Base-by-base conservation (phyloP, 257 asterid genomes). In the Primulina eburnea region DNA sequence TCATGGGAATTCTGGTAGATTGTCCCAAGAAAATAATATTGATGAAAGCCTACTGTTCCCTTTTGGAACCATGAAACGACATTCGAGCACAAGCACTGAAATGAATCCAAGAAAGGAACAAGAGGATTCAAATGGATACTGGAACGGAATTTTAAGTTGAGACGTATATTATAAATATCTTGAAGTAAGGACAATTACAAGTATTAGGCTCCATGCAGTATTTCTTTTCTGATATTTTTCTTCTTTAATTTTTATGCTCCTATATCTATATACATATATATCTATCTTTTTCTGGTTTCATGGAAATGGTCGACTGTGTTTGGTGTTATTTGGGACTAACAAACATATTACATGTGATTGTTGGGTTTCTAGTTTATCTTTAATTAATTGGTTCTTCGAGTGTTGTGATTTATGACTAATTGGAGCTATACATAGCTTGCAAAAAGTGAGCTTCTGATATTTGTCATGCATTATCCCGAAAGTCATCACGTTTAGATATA, bases 71-170 rank as follows among this genome's bases (percentile, higher is more conserved):
- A 71, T 79, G 60, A 82, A 80, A 58, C 81, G 78, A 65, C 53
- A 66, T 57, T 50, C 86, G 29, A 50, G 70, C 57, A 79, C 84
- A 73, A 78, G 47, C 16, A 17, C 57, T 68, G 79, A 81, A 40
- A 73, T 14, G 9, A 70, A 80, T 72, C 82, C 77, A 56, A 84
- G 76, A 43, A 86, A 81, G 68, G 88, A 83, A 8, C 87, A 77
- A 8, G 76, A 80, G 65, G 84, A 75, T 79, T 62, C 88, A 56
- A 84, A 81, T 78, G 90, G 90, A 63, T 85, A 73, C 28, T 89
- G 95, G 96, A 87, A 74, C 74, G 95, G 92, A 62, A 82, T 87
- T 85, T 71, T 89, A 65, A 86, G 91, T 64, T 88, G 91, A 71
- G 87, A 80, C 34, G n/a, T 47, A 5, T 5, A 47, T 47, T 47